phyloP scores from a whole-genome alignment of 2,329 filamentous ascomycete species.

The Neonectria punicea region DNA sequence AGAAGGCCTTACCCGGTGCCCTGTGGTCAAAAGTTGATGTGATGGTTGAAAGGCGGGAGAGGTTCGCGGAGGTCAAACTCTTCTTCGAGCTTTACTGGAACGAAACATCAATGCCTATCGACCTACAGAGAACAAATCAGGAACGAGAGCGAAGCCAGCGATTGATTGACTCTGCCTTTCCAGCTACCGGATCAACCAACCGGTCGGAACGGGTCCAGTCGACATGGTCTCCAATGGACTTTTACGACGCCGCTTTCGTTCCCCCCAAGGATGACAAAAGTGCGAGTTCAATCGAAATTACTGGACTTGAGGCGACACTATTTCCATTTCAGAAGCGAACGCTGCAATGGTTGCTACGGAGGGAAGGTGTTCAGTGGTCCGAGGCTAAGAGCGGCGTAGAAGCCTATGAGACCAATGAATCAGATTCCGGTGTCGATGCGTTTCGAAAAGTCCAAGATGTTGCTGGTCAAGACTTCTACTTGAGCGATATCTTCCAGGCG shows the following conservation, averaged over 20 bases:
- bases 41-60: slow-evolving; percentile 42
- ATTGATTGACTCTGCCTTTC: slow-evolving; percentile 52
- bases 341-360: slow-evolving; percentile 74
- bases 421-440: slow-evolving; percentile 29
- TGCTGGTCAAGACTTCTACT: slow-evolving; percentile 55
- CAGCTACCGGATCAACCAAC: slow-evolving; percentile 12
- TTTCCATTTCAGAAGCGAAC: slow-evolving; percentile 80
- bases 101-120: slow-evolving; percentile 47
- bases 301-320: slow-evolving; percentile 60
- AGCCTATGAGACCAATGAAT: slow-evolving; percentile 21
- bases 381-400: slow-evolving; percentile 30
- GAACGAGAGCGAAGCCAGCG: slow-evolving; percentile 46
- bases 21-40: slow-evolving; percentile 51
- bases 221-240: slow-evolving; percentile 62
- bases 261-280: slow-evolving; percentile 59
- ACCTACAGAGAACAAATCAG: slow-evolving; percentile 12
- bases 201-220: slow-evolving; percentile 8
- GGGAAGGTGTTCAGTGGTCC: slow-evolving; percentile 70
- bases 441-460: slow-evolving; percentile 50
- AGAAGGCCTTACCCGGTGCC: slow-evolving; percentile 39
- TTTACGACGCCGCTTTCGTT: slow-evolving; percentile 76
- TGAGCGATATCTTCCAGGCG: slow-evolving; percentile 72
- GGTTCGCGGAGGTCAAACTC: slow-evolving; percentile 45
- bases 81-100: slow-evolving; percentile 56
- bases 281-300: slow-evolving; percentile 53